Evolutionary conservation across 176 grass and related monocot genomes (phyloP), one percentile per base, ranked within the genome.

Genomic region (Elymus sibiricus): DNA sequence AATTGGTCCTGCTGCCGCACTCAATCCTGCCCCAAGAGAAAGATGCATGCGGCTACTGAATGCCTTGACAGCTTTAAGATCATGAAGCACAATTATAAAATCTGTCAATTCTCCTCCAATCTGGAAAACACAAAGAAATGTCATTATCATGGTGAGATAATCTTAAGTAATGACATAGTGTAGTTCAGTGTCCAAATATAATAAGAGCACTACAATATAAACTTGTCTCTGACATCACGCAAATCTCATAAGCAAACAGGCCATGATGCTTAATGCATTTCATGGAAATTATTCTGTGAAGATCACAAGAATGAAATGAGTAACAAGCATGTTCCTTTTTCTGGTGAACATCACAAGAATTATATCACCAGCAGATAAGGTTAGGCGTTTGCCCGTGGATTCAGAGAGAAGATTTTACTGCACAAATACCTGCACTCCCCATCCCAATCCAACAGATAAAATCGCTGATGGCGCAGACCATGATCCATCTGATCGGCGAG

Each of bases 391-490:
- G 28, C 29, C 3, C 15, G 8, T 21, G 58, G 43, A 82, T 75
- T 75, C 32, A 78, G 28, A 38, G 10, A 81, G 31, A 78, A 77
- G 6, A 85, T 77, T 81, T 79, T 70, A 85, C 65, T 53, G 14
- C 29, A 77, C 0, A 89, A 84, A 39, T 92, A 98, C 96, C 93
- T 95, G 97, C 62, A 89, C 88, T 84, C 97, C 97, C 94, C 97
- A 99, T 90, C 97, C 97, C 80, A 99, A 73, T 81, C 97, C 97
- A 91, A 94, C 43, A 79, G 92, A 96, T 38, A 94, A 71, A 83
- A 99, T 99, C 51, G 97, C 90, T 47, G 97, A 99, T 1, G 97
- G 97, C 9, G 97, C 94, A 40, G 94, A 99, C 97, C 97, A 99
- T 67, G 97, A 92, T 70, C 97, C 97, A 87, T 99, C 88, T 81